Evolutionary conservation across 2,329 filamentous ascomycete genomes (phyloP).

Genomic region (Escovopsis sp.): DNA sequence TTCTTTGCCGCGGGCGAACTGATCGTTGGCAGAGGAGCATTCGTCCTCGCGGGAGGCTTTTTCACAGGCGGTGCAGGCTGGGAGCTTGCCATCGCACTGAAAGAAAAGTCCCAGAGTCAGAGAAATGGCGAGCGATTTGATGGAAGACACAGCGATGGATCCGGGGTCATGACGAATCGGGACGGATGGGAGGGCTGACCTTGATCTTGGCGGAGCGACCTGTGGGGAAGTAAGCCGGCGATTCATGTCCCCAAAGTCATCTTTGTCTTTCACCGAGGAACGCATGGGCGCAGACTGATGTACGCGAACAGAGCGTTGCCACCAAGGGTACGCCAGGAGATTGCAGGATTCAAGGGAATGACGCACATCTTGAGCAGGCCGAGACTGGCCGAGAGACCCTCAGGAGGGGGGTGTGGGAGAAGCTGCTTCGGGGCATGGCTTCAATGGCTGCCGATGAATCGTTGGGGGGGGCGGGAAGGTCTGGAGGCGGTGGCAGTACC

Average conservation of each 20-base stretch:
- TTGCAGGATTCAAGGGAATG: background rate
- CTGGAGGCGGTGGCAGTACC: too few species aligned
- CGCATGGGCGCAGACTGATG: too few species aligned
- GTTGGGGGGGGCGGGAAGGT: background rate
- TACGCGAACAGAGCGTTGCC: background rate
- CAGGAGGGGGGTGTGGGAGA: constrained; percentile 43
- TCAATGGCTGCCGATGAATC: background rate
- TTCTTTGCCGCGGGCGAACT: constrained; percentile 91
- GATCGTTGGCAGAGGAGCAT: constrained; percentile 88
- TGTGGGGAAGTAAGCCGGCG: constrained; percentile 12
- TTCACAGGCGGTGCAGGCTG: constrained; percentile 89
- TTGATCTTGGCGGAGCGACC: constrained; percentile 87
- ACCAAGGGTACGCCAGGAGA: background rate
- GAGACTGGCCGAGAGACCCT: constrained; percentile 68
- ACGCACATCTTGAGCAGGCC: constrained; percentile 60
- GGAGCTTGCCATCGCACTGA: constrained; percentile 86
- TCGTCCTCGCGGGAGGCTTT: constrained; percentile 74
- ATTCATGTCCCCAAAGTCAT: background rate
- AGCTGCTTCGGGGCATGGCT: constrained; percentile 31
- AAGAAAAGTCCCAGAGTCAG: background rate
- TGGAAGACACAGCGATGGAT: background rate
- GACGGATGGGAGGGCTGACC: constrained; percentile 25
- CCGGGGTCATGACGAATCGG: background rate
- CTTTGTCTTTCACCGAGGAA: background rate
- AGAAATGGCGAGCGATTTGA: background rate